These are phyloP conservation scores for Ustilago xerochloae DNA, from an alignment of 1,284 basidiomycete species.

Conservation along the genomic window DNA sequence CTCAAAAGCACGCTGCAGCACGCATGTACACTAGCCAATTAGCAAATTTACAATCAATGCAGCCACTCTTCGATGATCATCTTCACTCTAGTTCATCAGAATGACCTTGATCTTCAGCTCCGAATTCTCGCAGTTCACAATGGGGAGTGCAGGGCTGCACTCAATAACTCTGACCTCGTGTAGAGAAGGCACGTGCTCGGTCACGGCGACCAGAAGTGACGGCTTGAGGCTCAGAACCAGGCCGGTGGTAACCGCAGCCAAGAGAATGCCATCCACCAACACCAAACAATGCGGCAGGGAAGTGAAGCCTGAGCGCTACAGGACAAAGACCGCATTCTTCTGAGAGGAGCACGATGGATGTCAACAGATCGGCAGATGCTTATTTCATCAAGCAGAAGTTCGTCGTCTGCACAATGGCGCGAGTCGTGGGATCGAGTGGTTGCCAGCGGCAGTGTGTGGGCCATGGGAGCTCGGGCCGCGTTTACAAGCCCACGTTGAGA, in stretches of 20 bases:
- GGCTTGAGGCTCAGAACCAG: no score
- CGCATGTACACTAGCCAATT: not conserved
- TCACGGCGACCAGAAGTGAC: no score
- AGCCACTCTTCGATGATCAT: no score
- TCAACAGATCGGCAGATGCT: not conserved
- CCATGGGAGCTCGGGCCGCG: not conserved
- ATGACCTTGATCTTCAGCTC: no score
- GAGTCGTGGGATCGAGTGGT: not conserved
- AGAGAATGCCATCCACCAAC: no score
- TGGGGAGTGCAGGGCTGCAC: no score
- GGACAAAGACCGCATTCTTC: not conserved
- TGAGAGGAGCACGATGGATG: no score
- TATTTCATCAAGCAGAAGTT: not conserved
- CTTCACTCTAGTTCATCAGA: no score
- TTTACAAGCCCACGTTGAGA: not conserved
- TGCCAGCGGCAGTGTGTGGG: not conserved
- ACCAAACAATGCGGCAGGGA: not conserved
- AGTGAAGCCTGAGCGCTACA: not conserved
- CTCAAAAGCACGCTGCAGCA: not conserved
- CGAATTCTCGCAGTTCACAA: no score
- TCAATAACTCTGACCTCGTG: no score
- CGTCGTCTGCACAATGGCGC: not conserved
- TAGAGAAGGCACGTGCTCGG: no score
- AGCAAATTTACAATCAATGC: not conserved
- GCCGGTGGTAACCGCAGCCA: no score